Base-by-base conservation (phyloP, 352 stramenopile genomes). In the Globisporangium barbulae region DNA sequence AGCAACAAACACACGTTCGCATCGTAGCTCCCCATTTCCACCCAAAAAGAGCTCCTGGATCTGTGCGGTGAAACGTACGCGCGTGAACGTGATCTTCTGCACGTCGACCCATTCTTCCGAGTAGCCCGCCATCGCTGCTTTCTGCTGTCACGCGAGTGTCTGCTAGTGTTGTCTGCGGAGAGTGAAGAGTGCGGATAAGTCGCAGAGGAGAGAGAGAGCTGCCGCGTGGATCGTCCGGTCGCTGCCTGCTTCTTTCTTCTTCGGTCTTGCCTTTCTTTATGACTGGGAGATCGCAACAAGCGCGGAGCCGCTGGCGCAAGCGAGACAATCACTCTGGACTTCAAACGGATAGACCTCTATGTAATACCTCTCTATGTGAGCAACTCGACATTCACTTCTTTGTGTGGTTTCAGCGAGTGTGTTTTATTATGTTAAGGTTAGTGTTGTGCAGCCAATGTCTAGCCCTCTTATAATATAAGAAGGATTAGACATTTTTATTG, bases 61-160 rank as follows among this genome's bases (percentile, higher is more conserved):
- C 35, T 41, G 10, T 9, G 35, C 4, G 12, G 35, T 5, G 44
- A 31, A n/a, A 76, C 67, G 75, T 58, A 95, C 86, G 72, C 90
- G 73, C 31, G 90, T 97, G 74, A 97, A 97, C 8, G 90, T 97
- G 73, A 81, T 96, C 72, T 96, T 96, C 76, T 97, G 90, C 52
- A 97, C 83, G 61, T 93, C 86, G 50, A 96, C 83, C 90, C 90
- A 97, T 71, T 94, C 86, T 53, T 93, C 85, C 56, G 71, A 77
- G 63, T 79, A 82, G 67, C 79, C 79, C 53, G 76, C 76, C 83
- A 90, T 89, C 65, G 44, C 49, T 74, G 33, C 71, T 63, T 28
- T 5, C 9, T 37, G 33, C 22, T 9, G 31, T 42, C 45, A 22
- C 10, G 58, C 37, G 30, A n/a, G 25, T 54, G 15, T 39, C 10